A percentile compares a stretch with the other conserved stretches of the same genome.
Evolutionary conservation across 495 filamentous ascomycete species (phyloP).

Genomic region (Trichoderma erinaceum): DNA sequence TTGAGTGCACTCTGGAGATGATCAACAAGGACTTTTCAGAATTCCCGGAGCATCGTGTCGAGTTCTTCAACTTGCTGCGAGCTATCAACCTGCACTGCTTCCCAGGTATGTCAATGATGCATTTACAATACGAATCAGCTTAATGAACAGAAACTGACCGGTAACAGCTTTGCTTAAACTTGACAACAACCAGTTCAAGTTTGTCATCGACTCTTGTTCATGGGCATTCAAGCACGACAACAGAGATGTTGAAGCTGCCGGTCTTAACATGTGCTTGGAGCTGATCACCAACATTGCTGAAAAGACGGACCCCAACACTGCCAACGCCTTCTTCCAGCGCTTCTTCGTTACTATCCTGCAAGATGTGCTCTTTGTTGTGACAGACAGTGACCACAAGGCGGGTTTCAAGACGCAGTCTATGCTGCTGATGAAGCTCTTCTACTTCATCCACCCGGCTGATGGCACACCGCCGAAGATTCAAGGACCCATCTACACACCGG

Average conservation of each 20-base stretch:
- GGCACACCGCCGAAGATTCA: constrained; percentile 70
- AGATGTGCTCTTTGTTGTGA: constrained; percentile 97
- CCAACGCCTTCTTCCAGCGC: constrained; percentile 92
- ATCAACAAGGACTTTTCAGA: constrained; percentile 99
- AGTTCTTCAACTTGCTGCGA: constrained; percentile 94
- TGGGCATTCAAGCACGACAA: constrained; percentile 99
- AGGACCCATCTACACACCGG: constrained; percentile 80
- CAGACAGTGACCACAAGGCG: constrained; percentile 96
- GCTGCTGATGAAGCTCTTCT: constrained; percentile 92
- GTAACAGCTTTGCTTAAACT: constrained; percentile 72
- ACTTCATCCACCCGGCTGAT: constrained; percentile 65
- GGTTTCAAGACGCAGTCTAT: constrained; percentile 96
- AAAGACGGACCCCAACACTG: constrained; percentile 71
- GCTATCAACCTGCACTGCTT: constrained; percentile 97
- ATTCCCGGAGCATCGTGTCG: constrained; percentile 94
- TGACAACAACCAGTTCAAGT: constrained; percentile 94
- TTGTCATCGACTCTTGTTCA: constrained; percentile 98
- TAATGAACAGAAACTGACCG: constrained; percentile 1
- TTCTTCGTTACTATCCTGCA: constrained; percentile 94
- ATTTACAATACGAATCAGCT: background rate
- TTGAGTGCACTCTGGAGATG: constrained; percentile 98
- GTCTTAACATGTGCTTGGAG: constrained; percentile 98
- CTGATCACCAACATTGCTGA: constrained; percentile 96
- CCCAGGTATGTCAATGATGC: constrained; percentile 35
- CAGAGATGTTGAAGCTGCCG: constrained; percentile 92